Base-by-base conservation (phyloP, 2,329 filamentous ascomycete genomes). In the Aspergillus phoenicis region DNA sequence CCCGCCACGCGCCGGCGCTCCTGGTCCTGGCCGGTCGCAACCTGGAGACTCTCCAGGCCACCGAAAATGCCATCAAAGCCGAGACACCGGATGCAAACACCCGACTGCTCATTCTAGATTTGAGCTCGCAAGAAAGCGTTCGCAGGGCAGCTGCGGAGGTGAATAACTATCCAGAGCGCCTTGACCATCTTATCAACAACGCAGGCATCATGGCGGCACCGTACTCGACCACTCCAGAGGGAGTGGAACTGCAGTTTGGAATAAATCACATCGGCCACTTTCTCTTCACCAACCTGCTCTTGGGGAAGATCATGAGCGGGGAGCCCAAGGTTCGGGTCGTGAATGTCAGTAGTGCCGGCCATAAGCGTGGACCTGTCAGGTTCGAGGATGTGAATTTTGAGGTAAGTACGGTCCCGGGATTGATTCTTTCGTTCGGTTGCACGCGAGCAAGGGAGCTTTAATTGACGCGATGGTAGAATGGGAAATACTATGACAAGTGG, bases 401-500 rank as follows among this genome's bases (percentile, higher is more conserved):
- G 28, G 45, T 48, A 15, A 3, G 45, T n/a, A 3, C 10, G 7
- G 28, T 48, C 20, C 13, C 20, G 4, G 2, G 8, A 6, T 20
- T 20, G 2, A 20, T 20, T 20, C 2, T 20, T 20, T 20, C 20
- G 20, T 20, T 2, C 20, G 2, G 2, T 20, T 20, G 20, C 20
- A 2, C 20, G 20, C 20, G 20, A 20, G 20, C 20, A 20, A 13
- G 5, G 5, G 28, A 26, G 24, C 2, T 13, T n/a, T 26, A 24
- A 24, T 13, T 48, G 13, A 48, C 20, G 1, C 22, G 2, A 5
- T 2, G 45, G 2, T 13, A 48, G 45, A 10, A 28, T 7, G 24
- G 45, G 5, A 28, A 26, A 24, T 28, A 24, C 24, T 59, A 59
- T 6, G 39, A 59, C n/a, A 59, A 59, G n/a, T 59, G 57, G 57